phyloP scores from a whole-genome alignment of 179 eudicot genomes.

The Silene noctiflora region DNA sequence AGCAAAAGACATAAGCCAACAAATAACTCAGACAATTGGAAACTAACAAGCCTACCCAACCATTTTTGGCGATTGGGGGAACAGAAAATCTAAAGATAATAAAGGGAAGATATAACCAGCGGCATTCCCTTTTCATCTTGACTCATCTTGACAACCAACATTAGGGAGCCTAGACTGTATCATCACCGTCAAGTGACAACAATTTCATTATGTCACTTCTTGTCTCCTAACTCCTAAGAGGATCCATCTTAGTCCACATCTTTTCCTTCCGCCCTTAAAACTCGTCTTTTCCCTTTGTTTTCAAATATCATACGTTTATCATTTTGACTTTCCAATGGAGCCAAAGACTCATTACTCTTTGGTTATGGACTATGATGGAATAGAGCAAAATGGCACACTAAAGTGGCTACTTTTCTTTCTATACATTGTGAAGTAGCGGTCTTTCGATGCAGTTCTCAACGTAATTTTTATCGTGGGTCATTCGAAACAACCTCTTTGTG shows the following conservation, averaged over 20 bases:
- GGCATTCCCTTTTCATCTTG: neutral
- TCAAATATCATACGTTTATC: neutral
- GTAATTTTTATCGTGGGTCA: too few relatives aligned
- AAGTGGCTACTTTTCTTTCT: too few relatives aligned
- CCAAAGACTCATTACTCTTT: too few relatives aligned
- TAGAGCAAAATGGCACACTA: too few relatives aligned
- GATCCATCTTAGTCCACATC: conserved; percentile 1
- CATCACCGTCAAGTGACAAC: neutral
- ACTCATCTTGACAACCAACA: conserved; percentile 1
- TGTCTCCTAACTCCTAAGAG: neutral
- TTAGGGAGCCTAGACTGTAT: conserved; percentile 1
- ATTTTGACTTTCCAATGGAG: neutral
- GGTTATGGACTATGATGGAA: too few relatives aligned
- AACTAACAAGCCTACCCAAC: conserved; percentile 2
- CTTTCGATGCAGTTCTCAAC: too few relatives aligned
- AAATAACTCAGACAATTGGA: neutral
- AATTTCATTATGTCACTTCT: neutral
- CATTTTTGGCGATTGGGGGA: too few relatives aligned
- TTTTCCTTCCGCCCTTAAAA: neutral
- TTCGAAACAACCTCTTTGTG: neutral
- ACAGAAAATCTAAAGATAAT: neutral
- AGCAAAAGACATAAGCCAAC: neutral
- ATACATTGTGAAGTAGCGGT: too few relatives aligned
- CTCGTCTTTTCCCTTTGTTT: neutral
- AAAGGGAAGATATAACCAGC: neutral